Conservation (phyloP, 371 early-diverging fungal species). For the Mucor saturninus region DNA sequence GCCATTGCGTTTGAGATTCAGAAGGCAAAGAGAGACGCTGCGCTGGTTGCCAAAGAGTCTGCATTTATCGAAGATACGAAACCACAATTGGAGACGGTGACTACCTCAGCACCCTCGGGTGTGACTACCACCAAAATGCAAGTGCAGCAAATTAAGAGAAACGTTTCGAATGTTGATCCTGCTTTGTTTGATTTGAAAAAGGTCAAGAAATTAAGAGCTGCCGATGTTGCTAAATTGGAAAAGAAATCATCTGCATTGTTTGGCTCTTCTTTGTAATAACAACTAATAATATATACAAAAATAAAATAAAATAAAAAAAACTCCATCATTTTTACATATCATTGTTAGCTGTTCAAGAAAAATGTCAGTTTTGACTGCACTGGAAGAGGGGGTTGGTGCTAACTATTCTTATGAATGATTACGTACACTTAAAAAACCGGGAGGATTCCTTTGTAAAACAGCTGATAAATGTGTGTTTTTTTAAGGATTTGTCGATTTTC, state of each 20-base stretch:
- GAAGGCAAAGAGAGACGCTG: slow-evolving; percentile 47
- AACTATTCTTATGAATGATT: too few species aligned
- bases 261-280: slow-evolving; percentile 20
- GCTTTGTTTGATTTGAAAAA: slow-evolving; percentile 45
- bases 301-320: too few species aligned
- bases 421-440: too few species aligned
- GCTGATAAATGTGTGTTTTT: too few species aligned
- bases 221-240: slow-evolving; percentile 28
- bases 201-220: slow-evolving; percentile 29
- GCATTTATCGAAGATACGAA: slow-evolving; percentile 21
- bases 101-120: slow-evolving; percentile 5
- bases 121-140: slow-evolving; percentile 5
- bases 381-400: too few species aligned
- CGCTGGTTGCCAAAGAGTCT: slow-evolving; percentile 22
- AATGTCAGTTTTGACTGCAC: too few species aligned
- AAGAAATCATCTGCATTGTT: slow-evolving; percentile 56
- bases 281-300: background rate
- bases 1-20: slow-evolving; percentile 78
- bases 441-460: too few species aligned
- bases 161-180: slow-evolving; percentile 23
- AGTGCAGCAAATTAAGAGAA: slow-evolving; percentile 16
- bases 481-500: too few species aligned
- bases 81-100: slow-evolving; percentile 16
- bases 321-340: too few species aligned
- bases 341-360: too few species aligned